A percentile compares a stretch with the other conserved stretches of the same genome.
phyloP scores from a whole-genome alignment of 495 filamentous ascomycete genomes.

The Viridothelium virens region DNA sequence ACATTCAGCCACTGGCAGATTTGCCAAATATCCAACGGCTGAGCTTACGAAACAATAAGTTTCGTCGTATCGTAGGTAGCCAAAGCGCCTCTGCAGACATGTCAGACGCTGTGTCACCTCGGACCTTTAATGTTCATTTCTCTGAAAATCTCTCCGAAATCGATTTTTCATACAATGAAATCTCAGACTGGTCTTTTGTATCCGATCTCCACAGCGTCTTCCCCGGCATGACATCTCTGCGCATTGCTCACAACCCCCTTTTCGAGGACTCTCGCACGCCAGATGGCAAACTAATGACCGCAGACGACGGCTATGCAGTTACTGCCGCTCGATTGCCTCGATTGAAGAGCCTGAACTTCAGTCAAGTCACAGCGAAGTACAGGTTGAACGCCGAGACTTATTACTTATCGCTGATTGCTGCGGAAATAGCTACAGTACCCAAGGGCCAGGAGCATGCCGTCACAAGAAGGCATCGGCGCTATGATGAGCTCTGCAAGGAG shows the following conservation, averaged over 20 bases:
- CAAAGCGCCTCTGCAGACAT: slow-evolving; percentile 15
- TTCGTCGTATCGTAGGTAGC: slow-evolving; percentile 19
- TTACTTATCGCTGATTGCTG: slow-evolving; percentile 74
- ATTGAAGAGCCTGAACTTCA: slow-evolving; percentile 70
- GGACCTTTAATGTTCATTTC: slow-evolving; percentile 19
- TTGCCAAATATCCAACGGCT: slow-evolving; percentile 53
- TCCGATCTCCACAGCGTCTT: slow-evolving; percentile 57
- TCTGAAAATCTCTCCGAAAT: slow-evolving; percentile 46
- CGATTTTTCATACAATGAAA: slow-evolving; percentile 71
- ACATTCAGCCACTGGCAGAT: slow-evolving; percentile 39
- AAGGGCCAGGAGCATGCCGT: slow-evolving; percentile 47
- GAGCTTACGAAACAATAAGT: slow-evolving; percentile 40
- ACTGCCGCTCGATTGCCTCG: slow-evolving; percentile 66
- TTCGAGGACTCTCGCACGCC: slow-evolving; percentile 40
- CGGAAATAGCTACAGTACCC: slow-evolving; percentile 57
- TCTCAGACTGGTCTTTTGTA: slow-evolving; percentile 63
- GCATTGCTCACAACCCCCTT: slow-evolving; percentile 77
- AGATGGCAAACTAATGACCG: slow-evolving; percentile 43
- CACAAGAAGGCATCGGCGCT: slow-evolving; percentile 58
- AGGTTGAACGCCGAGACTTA: slow-evolving; percentile 84
- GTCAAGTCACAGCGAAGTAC: slow-evolving; percentile 60
- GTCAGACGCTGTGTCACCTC: slow-evolving; percentile 18
- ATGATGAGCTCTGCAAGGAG: slow-evolving; percentile 58
- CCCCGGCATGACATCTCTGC: slow-evolving; percentile 62
- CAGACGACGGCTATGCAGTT: slow-evolving; percentile 79